Percentiles rank a stretch among this genome's conserved stretches.
These are phyloP conservation scores for Pythium oligandrum DNA, from an alignment of 352 stramenopile genomes.

Conservation along the genomic window DNA sequence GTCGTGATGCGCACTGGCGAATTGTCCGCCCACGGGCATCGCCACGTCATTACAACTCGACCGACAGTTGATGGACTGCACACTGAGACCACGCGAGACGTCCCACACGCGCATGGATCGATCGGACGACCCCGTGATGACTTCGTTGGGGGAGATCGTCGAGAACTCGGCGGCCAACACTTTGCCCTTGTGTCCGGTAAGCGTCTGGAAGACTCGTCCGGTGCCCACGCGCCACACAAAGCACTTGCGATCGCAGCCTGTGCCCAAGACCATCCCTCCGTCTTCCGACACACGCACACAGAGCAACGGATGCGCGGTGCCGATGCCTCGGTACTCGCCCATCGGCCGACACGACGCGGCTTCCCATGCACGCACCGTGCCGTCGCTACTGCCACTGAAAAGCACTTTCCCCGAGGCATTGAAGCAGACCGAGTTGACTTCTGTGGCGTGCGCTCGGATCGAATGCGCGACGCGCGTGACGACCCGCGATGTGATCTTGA, in stretches of 20 bases:
- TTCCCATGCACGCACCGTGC: conserved; percentile 78
- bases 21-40: conserved; percentile 49
- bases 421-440: conserved; percentile 83
- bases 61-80: conserved; percentile 73
- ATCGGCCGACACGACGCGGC: conserved; percentile 38
- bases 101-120: conserved; percentile 79
- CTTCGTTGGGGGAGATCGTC: conserved; percentile 39
- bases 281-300: conserved; percentile 78
- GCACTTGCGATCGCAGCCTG: conserved; percentile 79
- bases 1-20: conserved; percentile 78
- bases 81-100: conserved; percentile 45
- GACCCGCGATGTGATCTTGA: conserved; percentile 18
- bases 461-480: conserved; percentile 40
- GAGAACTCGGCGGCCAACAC: conserved; percentile 78
- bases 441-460: conserved; percentile 74
- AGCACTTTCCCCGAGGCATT: conserved; percentile 79
- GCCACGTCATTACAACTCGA: conserved; percentile 83
- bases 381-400: conserved; percentile 80
- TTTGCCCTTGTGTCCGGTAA: conserved; percentile 82
- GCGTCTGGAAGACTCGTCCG: conserved; percentile 75
- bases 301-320: conserved; percentile 75
- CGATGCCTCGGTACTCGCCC: conserved; percentile 73
- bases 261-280: conserved; percentile 69
- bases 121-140: conserved; percentile 77
- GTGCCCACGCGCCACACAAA: conserved; percentile 83